phyloP scores from a whole-genome alignment of 2,329 filamentous ascomycete species.

The Triangularia setosa region DNA sequence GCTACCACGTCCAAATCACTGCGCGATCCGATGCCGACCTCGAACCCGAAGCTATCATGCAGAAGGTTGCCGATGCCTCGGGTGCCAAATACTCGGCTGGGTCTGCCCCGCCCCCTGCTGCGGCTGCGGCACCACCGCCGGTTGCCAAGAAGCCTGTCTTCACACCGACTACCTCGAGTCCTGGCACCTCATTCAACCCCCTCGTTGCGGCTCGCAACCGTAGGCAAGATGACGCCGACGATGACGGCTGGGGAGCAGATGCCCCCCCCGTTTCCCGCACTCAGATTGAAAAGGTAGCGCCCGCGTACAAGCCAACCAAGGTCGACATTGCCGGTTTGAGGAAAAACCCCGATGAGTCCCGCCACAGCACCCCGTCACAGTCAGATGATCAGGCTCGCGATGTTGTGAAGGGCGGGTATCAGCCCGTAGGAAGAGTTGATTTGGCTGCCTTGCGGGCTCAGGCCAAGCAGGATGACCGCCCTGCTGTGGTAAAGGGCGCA shows the following conservation, averaged over 20 bases:
- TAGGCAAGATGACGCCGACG: conserved; percentile 60
- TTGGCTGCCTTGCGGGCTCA: conserved; percentile 83
- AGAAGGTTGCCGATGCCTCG: conserved; percentile 91
- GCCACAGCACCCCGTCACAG: conserved; percentile 47
- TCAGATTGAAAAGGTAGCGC: conserved; percentile 84
- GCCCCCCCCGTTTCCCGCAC: conserved; percentile 85
- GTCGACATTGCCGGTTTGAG: conserved; percentile 87
- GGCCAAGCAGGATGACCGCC: conserved; percentile 74
- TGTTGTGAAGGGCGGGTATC: conserved; percentile 81
- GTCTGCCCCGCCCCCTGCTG: conserved; percentile 47
- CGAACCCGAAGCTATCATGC: conserved; percentile 79
- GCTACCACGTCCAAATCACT: conserved; percentile 96
- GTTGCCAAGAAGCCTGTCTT: conserved; percentile 88
- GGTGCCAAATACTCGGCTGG: conserved; percentile 87
- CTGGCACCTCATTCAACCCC: conserved; percentile 59
- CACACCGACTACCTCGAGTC: conserved; percentile 62
- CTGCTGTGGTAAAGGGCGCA: conserved; percentile 80
- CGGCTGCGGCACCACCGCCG: conserved; percentile 56
- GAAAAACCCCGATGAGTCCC: conserved; percentile 65
- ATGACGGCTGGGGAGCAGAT: conserved; percentile 92
- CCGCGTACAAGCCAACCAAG: conserved; percentile 92
- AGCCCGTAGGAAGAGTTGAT: conserved; percentile 95
- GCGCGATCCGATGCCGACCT: conserved; percentile 88
- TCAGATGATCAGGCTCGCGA: conserved; percentile 48
- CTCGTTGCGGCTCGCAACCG: conserved; percentile 62